Conservation (phyloP, 345 rosid genomes). For the Odontarrhena argentea region DNA sequence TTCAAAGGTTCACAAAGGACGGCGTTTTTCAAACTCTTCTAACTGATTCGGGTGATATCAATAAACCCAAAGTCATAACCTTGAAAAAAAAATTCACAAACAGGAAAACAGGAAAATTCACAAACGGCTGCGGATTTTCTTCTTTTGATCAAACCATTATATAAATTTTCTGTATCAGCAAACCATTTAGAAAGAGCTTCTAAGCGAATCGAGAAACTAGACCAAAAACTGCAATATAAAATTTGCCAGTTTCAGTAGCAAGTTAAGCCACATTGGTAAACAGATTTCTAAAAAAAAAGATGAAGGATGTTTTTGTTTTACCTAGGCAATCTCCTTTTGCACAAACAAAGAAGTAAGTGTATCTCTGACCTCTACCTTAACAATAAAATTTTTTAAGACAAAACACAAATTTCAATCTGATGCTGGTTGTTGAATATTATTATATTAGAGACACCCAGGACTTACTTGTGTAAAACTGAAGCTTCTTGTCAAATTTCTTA, state of each 20-base stretch:
- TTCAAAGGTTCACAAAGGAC: constrained; percentile 76
- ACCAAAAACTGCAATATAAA: neutral
- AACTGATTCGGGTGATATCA: no score
- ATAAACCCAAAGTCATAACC: no score
- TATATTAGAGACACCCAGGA: constrained; percentile 6
- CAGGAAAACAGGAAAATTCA: no score
- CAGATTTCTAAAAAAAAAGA: neutral
- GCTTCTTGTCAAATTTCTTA: constrained; percentile 58
- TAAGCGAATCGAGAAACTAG: no score
- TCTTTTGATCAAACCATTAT: constrained; percentile 46
- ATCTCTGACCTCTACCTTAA: constrained; percentile 64
- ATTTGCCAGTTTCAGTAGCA: neutral
- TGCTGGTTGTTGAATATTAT: no score
- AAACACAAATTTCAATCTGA: constrained; percentile 14
- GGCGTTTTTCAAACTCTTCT: constrained; percentile 46
- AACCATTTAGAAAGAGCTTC: neutral
- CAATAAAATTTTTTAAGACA: neutral
- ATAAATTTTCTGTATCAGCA: neutral
- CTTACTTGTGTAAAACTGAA: constrained; percentile 63
- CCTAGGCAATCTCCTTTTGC: constrained; percentile 59
- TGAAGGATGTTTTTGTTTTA: constrained; percentile 19
- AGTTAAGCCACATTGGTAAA: no score
- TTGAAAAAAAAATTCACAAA: no score
- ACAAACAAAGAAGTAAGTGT: constrained; percentile 55
- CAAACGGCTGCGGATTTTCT: constrained; percentile 49